Conservation (phyloP, 1,284 basidiomycete genomes). For the Ustilago curta region DNA sequence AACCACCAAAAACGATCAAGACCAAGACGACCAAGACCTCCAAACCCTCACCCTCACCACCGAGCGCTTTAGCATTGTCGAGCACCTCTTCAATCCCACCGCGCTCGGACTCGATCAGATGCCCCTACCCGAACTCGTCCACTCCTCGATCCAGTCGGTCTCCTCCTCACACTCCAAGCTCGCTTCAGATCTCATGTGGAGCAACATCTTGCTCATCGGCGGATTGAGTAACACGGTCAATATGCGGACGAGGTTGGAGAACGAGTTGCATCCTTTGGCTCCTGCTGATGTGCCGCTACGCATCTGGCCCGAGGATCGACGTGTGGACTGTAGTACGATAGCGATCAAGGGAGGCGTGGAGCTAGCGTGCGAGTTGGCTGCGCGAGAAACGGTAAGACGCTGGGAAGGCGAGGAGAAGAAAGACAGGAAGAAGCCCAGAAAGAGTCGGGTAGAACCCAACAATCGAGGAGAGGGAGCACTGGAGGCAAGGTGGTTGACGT, state of each 20-base stretch:
- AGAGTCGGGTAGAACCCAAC: conserved; percentile 2
- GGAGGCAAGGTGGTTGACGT: conserved; percentile 31
- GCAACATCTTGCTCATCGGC: conserved; percentile 88
- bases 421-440: conserved; percentile 10
- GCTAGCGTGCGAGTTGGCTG: conserved; percentile 18
- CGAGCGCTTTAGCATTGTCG: conserved; percentile 88
- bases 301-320: conserved; percentile 18
- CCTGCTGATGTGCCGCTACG: conserved; percentile 45
- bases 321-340: conserved; percentile 4
- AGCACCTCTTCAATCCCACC: conserved; percentile 77
- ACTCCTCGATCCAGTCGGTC: conserved; percentile 74
- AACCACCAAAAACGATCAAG: conserved; percentile 12
- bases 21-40: conserved; percentile 72
- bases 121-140: conserved; percentile 81
- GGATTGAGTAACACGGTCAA: conserved; percentile 82
- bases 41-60: conserved; percentile 88
- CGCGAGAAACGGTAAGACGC: neutral
- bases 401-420: neutral
- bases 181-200: conserved; percentile 87
- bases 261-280: conserved; percentile 47
- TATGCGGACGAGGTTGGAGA: conserved; percentile 78
- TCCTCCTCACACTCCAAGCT: conserved; percentile 72
- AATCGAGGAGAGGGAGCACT: neutral
- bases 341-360: conserved; percentile 14
- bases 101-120: conserved; percentile 80